A percentile compares a stretch with the other conserved stretches of the same genome.
phyloP scores from a whole-genome alignment of 352 stramenopile genomes.

The Phytophthora litchii region DNA sequence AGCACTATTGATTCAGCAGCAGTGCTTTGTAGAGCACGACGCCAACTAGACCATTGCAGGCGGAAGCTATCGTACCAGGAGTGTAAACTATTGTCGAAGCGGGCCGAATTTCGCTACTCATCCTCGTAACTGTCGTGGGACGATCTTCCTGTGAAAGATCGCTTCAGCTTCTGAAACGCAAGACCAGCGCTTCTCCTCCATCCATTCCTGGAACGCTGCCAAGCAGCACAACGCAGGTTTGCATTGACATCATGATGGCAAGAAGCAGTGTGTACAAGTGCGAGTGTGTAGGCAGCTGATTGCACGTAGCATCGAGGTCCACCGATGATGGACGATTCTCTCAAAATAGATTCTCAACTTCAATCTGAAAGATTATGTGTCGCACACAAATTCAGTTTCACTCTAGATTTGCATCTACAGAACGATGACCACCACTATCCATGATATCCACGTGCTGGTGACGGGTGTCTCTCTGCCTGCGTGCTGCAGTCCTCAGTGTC shows the following conservation, averaged over 20 bases:
- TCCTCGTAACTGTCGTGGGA: background rate
- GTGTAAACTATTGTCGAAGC: no score
- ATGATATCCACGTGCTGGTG: slow-evolving; percentile 20
- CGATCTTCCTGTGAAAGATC: slow-evolving; percentile 20
- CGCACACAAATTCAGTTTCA: background rate
- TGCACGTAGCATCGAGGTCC: no score
- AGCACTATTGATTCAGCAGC: background rate
- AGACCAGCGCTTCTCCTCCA: slow-evolving; percentile 1
- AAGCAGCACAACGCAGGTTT: no score
- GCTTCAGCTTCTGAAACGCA: slow-evolving; percentile 17
- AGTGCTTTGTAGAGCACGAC: background rate
- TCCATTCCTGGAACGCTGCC: no score
- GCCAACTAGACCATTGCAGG: no score
- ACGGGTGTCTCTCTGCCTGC: slow-evolving; percentile 27
- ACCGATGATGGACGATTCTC: no score
- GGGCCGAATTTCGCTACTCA: slow-evolving; percentile 1
- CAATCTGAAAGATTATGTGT: slow-evolving; percentile 8
- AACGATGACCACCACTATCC: slow-evolving; percentile 15
- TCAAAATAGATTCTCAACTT: slow-evolving; percentile 1
- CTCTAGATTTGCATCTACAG: slow-evolving; percentile 2
- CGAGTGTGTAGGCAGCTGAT: no score
- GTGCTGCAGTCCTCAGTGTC: slow-evolving; percentile 17
- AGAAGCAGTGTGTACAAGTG: no score
- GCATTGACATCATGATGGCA: no score
- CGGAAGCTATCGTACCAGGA: no score